These are phyloP conservation scores for Eucalyptus curtisii DNA, from an alignment of 345 rosid species.

Conservation along the genomic window DNA sequence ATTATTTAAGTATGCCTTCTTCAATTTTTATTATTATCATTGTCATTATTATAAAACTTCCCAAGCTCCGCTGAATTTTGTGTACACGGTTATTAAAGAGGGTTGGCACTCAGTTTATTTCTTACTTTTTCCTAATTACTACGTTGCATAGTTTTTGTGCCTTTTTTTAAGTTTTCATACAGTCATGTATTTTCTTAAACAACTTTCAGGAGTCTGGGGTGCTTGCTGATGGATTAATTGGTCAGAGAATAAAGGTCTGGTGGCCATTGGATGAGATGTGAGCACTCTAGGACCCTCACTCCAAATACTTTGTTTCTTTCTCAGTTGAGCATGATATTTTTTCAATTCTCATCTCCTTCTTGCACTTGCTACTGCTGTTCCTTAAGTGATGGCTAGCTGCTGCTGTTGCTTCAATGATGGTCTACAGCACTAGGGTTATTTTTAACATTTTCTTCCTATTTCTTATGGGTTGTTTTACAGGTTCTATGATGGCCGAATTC, in stretches of 20 bases:
- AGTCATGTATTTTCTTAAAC: background rate
- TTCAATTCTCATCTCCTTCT: background rate
- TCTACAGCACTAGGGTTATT: background rate
- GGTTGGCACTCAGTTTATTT: background rate
- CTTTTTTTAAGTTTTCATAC: accelerated
- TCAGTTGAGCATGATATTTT: background rate
- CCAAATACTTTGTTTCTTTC: accelerated
- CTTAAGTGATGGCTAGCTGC: background rate
- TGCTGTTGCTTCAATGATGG: background rate
- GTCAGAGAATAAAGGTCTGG: background rate
- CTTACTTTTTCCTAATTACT: background rate
- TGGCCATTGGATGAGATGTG: background rate
- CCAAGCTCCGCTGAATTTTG: background rate
- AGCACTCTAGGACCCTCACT: background rate
- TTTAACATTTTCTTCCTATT: background rate
- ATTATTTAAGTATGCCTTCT: background rate
- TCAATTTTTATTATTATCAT: background rate
- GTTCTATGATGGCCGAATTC: background rate
- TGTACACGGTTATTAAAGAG: accelerated
- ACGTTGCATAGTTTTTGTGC: accelerated
- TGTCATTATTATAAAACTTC: background rate
- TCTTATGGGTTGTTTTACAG: background rate
- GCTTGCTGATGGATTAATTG: background rate
- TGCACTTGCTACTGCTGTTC: background rate
- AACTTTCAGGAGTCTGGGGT: background rate